phyloP scores from a whole-genome alignment of 140 eudicot genomes.

The Erigeron philadelphicus region DNA sequence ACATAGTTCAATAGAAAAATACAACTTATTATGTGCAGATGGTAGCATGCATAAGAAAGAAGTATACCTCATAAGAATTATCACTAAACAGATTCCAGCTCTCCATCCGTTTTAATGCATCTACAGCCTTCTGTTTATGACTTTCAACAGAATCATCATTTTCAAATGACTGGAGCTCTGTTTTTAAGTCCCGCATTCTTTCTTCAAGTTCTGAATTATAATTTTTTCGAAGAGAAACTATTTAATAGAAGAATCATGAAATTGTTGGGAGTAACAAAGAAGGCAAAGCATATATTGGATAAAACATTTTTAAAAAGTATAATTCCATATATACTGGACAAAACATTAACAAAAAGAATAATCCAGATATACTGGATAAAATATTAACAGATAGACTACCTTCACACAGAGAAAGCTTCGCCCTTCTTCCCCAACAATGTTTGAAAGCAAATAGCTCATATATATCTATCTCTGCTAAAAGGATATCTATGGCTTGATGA shows the following conservation, averaged over 20 bases:
- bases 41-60: background rate
- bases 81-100: constrained; percentile 92
- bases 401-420: constrained; percentile 86
- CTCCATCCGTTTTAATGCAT: constrained; percentile 93
- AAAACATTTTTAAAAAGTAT: background rate
- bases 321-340: background rate
- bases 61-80: constrained; percentile 49
- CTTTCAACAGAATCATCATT: constrained; percentile 70
- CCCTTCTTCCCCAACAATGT: constrained; percentile 92
- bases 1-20: background rate
- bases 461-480: constrained; percentile 94
- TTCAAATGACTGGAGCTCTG: constrained; percentile 75
- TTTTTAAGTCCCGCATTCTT: constrained; percentile 84
- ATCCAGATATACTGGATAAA: background rate
- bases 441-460: constrained; percentile 95
- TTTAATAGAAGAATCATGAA: constrained; percentile 14
- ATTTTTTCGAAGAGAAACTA: constrained; percentile 13
- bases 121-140: constrained; percentile 70
- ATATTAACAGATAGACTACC: constrained; percentile 35
- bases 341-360: background rate
- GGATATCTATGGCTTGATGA: constrained; percentile 90
- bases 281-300: background rate
- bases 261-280: constrained; percentile 9
- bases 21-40: background rate
- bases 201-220: constrained; percentile 78